Percentiles rank a stretch among this genome's conserved stretches.
Evolutionary conservation across 225 moss, liverwort and hornwort species (phyloP).

Genomic region (Neckera pumila): DNA sequence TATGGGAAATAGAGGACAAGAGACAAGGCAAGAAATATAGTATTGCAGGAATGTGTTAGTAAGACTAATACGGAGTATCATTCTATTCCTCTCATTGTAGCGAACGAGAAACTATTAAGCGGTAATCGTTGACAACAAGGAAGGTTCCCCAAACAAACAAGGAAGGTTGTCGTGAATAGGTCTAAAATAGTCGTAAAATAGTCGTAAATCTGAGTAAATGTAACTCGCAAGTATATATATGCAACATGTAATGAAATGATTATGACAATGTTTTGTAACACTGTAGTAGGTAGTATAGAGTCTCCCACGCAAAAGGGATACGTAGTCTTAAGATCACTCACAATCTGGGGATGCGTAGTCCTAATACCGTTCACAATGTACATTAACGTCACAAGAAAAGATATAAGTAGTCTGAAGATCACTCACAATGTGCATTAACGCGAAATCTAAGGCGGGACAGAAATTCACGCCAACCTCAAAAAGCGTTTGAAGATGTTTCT

Average conservation of each 20-base stretch:
- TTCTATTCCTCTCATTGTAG: background rate
- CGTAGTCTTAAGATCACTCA: background rate
- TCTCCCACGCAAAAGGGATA: background rate
- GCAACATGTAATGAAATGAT: background rate
- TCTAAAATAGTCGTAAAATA: background rate
- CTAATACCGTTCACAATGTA: background rate
- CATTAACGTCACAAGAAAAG: background rate
- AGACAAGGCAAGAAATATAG: background rate
- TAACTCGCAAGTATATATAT: background rate
- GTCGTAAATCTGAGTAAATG: background rate
- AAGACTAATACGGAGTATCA: background rate
- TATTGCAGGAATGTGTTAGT: background rate
- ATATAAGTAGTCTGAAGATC: too few species aligned
- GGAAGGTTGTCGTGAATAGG: background rate
- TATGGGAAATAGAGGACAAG: background rate
- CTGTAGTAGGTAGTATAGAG: background rate
- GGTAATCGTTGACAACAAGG: background rate
- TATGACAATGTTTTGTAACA: background rate
- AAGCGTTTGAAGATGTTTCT: background rate
- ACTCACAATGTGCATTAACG: background rate
- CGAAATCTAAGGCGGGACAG: too few species aligned
- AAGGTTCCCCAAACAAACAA: background rate
- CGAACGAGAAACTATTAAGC: background rate
- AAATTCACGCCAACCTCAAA: background rate
- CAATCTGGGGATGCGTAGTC: background rate